Conservation (phyloP, 768 basidiomycete species). For the Podaxis sp. region DNA sequence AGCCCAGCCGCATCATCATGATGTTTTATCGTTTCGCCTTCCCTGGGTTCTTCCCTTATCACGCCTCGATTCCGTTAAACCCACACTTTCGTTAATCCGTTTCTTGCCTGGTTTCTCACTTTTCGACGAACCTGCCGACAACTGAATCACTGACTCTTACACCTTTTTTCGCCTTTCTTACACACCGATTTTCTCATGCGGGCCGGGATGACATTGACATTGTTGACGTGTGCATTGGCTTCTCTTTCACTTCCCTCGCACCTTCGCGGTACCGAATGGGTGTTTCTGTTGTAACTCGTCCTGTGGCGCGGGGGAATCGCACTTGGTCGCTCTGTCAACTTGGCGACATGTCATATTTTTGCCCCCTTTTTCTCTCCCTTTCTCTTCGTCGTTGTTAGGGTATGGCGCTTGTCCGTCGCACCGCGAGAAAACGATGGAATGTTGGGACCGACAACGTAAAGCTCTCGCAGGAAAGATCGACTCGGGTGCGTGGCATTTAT, state of each 20-base stretch:
- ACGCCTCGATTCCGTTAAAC: background rate
- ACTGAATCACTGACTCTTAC: constrained; percentile 13
- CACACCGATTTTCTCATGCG: background rate
- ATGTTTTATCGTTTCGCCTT: constrained; percentile 13
- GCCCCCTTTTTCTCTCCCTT: background rate
- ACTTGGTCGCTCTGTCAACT: background rate
- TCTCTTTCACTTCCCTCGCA: background rate
- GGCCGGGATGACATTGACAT: background rate
- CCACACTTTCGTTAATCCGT: background rate
- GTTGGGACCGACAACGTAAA: constrained; percentile 55
- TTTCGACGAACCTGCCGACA: constrained; percentile 6
- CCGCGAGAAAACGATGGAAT: constrained; percentile 36
- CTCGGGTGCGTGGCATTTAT: constrained; percentile 40
- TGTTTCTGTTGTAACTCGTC: background rate
- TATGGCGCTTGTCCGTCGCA: constrained; percentile 65
- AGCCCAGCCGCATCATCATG: constrained; percentile 3
- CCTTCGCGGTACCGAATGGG: constrained; percentile 8
- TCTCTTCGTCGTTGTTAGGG: constrained; percentile 27
- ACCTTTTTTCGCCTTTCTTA: background rate
- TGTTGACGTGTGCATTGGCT: background rate
- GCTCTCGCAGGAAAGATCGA: constrained; percentile 48
- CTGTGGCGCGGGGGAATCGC: background rate
- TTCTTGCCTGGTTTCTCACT: background rate
- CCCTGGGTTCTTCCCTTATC: constrained; percentile 8
- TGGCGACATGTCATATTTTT: background rate